Conservation (phyloP, 495 filamentous ascomycete species). For the Aspergillus sclerotioniger region DNA sequence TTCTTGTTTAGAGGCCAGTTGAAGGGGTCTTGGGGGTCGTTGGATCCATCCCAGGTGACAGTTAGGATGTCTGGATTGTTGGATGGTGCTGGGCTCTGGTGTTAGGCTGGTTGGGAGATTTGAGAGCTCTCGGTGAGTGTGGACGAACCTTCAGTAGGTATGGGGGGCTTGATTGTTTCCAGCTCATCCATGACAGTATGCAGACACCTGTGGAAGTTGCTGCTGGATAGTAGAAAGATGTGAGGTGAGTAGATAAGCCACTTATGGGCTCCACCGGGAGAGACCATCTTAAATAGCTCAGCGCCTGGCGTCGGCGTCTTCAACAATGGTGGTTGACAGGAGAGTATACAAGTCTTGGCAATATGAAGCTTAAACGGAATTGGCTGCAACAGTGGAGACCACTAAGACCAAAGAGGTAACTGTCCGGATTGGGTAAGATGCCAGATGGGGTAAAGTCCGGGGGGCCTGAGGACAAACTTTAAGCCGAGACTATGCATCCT, state of each 20-base stretch:
- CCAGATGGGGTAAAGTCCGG: not conserved
- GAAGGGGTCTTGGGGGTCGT: constrained; percentile 56
- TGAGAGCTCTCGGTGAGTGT: not conserved
- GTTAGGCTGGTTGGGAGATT: not conserved
- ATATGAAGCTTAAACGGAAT: too few species aligned
- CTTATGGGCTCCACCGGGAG: too few species aligned
- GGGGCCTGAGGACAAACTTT: not conserved
- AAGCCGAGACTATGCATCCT: too few species aligned
- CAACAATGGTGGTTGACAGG: too few species aligned
- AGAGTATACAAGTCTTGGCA: too few species aligned
- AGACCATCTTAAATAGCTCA: too few species aligned
- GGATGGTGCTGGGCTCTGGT: not conserved
- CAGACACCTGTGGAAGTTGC: not conserved
- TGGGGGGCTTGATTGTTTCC: not conserved
- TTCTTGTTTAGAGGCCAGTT: constrained; percentile 57
- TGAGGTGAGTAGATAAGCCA: too few species aligned
- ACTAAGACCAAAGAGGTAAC: not conserved
- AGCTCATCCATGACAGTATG: not conserved
- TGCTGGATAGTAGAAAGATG: too few species aligned
- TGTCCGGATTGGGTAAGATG: not conserved
- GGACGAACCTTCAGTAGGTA: not conserved
- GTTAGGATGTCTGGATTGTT: constrained; percentile 5
- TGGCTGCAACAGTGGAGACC: not conserved
- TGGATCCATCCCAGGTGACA: constrained; percentile 49
- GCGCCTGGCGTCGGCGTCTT: too few species aligned